Base-by-base conservation (phyloP, 1,284 basidiomycete species). In the Trametes hirsuta region DNA sequence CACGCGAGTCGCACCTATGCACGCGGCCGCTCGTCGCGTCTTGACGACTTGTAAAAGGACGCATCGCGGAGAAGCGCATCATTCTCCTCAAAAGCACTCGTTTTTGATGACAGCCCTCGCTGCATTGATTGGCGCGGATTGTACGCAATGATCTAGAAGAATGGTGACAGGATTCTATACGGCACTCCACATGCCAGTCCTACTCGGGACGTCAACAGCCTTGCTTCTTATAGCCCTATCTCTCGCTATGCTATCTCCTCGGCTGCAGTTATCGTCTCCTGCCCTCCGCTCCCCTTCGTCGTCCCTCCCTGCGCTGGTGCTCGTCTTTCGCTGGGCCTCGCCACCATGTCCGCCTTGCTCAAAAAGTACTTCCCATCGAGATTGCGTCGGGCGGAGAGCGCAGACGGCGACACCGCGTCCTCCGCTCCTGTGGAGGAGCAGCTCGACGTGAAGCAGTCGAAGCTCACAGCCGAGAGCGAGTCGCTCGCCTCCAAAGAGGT, bases 401-500 rank as follows among this genome's bases (percentile, higher is more conserved):
- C 56, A 30, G 48, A 48, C n/a, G 47, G 45, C n/a, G 58, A 48
- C 12, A 30, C 46, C 25, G 40, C 22, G 42, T 42, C 47, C 5
- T 25, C 46, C 6, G 55, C 55, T 11, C 51, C 57, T 4, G 53
- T 35, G 41, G 52, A 44, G 14, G 56, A 61, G 36, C 18, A 46
- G 44, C 30, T 63, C 22, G 48, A 66, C 25, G 59, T 50, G 12
- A 59, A 61, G 47, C 9, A 49, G 34, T 55, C 54, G n/a, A 66
- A 66, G 47, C n/a, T 30, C 9, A 55, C 34, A 5, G 39, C 35
- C 24, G 56, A 39, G 46, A 59, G 56, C 22, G 55, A 60, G 45
- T 59, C 52, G 35, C 45, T 45, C 21, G 59, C 58, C 15, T 58
- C 55, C 25, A 49, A 60, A 47, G 65, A 66, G 45, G 22, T 66